These are phyloP conservation scores for Beauveria varroae DNA, from an alignment of 2,329 filamentous ascomycete species.

Conservation along the genomic window DNA sequence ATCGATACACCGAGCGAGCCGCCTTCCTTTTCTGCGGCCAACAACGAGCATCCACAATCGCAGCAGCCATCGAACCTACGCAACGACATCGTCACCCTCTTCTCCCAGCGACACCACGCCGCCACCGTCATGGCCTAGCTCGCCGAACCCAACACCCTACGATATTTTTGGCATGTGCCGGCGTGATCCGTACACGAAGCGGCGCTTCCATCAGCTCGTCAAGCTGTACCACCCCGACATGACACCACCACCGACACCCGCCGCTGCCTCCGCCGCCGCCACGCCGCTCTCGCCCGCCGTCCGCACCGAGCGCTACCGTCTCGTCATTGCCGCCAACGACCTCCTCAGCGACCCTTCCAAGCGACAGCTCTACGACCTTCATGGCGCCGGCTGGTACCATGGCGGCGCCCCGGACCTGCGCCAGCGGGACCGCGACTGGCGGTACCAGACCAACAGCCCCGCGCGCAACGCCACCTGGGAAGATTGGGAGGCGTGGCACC, in stretches of 20 bases:
- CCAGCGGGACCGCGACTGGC: slow-evolving; percentile 40
- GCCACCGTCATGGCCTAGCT: slow-evolving; percentile 37
- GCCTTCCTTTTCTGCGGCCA: not conserved
- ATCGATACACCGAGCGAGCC: not conserved
- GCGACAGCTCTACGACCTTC: slow-evolving; percentile 73
- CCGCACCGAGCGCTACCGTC: slow-evolving; percentile 80
- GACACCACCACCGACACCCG: slow-evolving; percentile 18
- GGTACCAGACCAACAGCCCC: slow-evolving; percentile 37
- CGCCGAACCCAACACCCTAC: slow-evolving; percentile 67
- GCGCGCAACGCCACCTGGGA: slow-evolving; percentile 89
- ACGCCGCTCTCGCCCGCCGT: slow-evolving; percentile 42
- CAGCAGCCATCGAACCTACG: slow-evolving; percentile 4
- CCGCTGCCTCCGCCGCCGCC: slow-evolving; percentile 19
- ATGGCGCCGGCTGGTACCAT: slow-evolving; percentile 71
- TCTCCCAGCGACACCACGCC: slow-evolving; percentile 5
- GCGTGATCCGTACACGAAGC: slow-evolving; percentile 69
- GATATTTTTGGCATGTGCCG: slow-evolving; percentile 64
- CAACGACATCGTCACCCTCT: not conserved
- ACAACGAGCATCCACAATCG: not conserved
- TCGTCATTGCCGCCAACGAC: slow-evolving; percentile 80
- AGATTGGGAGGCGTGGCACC: slow-evolving; percentile 83
- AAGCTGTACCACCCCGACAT: slow-evolving; percentile 94
- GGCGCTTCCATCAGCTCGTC: slow-evolving; percentile 80
- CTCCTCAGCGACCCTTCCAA: slow-evolving; percentile 77
- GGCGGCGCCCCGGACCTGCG: slow-evolving; percentile 43